Percentiles rank a stretch among this genome's conserved stretches.
Evolutionary conservation across 139 green algal species (phyloP).

Genomic region (Coelastrella sp.): DNA sequence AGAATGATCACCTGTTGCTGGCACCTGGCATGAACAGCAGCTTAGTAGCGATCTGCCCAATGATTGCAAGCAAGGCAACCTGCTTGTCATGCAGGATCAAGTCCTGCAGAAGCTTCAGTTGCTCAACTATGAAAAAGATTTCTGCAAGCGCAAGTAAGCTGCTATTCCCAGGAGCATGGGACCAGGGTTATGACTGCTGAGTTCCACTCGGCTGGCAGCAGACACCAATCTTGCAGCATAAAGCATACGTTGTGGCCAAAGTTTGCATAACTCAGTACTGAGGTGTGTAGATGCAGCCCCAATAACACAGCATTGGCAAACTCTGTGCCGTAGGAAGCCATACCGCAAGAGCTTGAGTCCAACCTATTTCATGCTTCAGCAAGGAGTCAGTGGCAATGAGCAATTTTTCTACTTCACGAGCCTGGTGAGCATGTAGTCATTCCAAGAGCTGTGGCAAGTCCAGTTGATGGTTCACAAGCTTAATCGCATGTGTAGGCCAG

Average conservation of each 20-base stretch:
- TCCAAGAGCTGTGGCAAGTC: too few relatives aligned
- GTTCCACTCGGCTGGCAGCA: not conserved
- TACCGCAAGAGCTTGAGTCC: conserved; percentile 62
- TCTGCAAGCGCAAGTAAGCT: conserved; percentile 74
- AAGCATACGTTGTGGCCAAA: not conserved
- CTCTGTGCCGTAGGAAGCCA: conserved; percentile 58
- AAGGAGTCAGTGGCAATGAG: conserved; percentile 57
- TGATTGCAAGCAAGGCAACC: too few relatives aligned
- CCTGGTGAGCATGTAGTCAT: conserved; percentile 54
- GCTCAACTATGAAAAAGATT: conserved; percentile 82
- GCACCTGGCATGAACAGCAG: too few relatives aligned
- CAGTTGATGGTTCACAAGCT: too few relatives aligned
- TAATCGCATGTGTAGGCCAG: too few relatives aligned
- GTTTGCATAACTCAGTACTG: not conserved
- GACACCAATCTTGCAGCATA: too few relatives aligned
- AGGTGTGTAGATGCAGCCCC: not conserved
- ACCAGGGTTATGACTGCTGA: not conserved
- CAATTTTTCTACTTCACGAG: conserved; percentile 86
- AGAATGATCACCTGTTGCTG: too few relatives aligned
- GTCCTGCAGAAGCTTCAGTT: conserved; percentile 85
- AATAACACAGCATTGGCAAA: too few relatives aligned
- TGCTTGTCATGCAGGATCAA: conserved; percentile 59
- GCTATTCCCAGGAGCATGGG: not conserved
- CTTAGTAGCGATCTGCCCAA: too few relatives aligned
- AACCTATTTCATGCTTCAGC: conserved; percentile 66